Base-by-base conservation (phyloP, 257 asterid genomes). In the Solanum virginianum region DNA sequence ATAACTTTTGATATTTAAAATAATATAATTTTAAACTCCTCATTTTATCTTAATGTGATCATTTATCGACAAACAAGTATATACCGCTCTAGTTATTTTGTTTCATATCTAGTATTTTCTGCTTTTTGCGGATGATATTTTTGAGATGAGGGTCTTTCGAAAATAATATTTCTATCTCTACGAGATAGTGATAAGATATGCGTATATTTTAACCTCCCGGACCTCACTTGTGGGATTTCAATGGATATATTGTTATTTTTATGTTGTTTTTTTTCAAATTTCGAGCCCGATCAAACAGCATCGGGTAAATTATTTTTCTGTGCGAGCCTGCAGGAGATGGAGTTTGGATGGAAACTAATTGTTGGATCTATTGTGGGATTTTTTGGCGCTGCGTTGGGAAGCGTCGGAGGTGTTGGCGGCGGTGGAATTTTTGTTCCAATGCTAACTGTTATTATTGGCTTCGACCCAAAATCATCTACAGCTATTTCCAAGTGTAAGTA, bases 361-460 rank as follows among this genome's bases (percentile, higher is more conserved):
- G 79, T 82, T 39, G 91, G 91, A 56, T 84, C 88, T 17, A 68
- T 82, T 49, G 83, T 88, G 17, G 91, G 91, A 4, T 88, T 86
- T 53, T 86, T 88, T 51, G 91, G 91, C 66, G 91, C 91, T 43
- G 91, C 91, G 7, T 71, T 88, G 80, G 91, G 91, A 24, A 88
- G 91, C 16, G 91, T 88, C 32, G 91, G 91, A 82, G 91, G 91
- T 14, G 91, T 88, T 39, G 91, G 91, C 26, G 91, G 91, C 11
- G 91, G 91, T 55, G 91, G 91, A 41, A 88, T 88, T 6, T 88
- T 88, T 43, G 90, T 88, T 81, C 90, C 90, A 11, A 88, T 88
- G 89, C 87, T 88, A 81, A 83, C 90, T 63, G 81, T 88, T 65
- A 85, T 88, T 15, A 85, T 88, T 53, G 91, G 91, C 2, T 88